Conservation (phyloP, 2,329 filamentous ascomycete species). For the Talaromyces sp. region DNA sequence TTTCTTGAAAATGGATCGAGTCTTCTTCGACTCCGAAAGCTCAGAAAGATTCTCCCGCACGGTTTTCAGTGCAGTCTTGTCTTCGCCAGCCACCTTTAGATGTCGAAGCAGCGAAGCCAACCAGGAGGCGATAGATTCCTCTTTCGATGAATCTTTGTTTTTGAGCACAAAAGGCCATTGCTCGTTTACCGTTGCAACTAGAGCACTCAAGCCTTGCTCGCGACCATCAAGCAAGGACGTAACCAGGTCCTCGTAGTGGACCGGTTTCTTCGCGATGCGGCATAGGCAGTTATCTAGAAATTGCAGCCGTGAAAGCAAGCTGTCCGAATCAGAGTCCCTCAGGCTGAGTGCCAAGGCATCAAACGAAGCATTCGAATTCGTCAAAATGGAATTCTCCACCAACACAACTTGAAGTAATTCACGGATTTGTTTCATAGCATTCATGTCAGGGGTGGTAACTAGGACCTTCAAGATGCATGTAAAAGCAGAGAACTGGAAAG, state of each 20-base stretch:
- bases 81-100: slow-evolving; percentile 52
- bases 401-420: slow-evolving; percentile 31
- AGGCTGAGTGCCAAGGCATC: slow-evolving; percentile 36
- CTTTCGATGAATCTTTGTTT: slow-evolving; percentile 41
- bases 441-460: slow-evolving; percentile 24
- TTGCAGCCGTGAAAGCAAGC: slow-evolving; percentile 49
- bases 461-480: slow-evolving; percentile 38
- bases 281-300: slow-evolving; percentile 82
- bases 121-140: slow-evolving; percentile 52
- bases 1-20: slow-evolving; percentile 30
- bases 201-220: slow-evolving; percentile 52
- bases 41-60: slow-evolving; percentile 43
- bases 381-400: slow-evolving; percentile 34
- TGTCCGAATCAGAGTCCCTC: slow-evolving; percentile 25
- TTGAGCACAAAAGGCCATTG: slow-evolving; percentile 69
- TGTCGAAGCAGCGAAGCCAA: slow-evolving; percentile 55
- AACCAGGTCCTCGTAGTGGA: slow-evolving; percentile 67
- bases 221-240: slow-evolving; percentile 34
- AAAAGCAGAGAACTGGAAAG: slow-evolving; percentile 40
- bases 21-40: slow-evolving; percentile 36
- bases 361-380: slow-evolving; percentile 28
- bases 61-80: slow-evolving; percentile 40
- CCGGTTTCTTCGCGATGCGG: slow-evolving; percentile 68
- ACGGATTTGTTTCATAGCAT: slow-evolving; percentile 30
- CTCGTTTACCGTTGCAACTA: slow-evolving; percentile 68